Evolutionary conservation across 2,329 filamentous ascomycete genomes (phyloP), one percentile per base, ranked within the genome.

Genomic region (Dactylellina haptotyla): DNA sequence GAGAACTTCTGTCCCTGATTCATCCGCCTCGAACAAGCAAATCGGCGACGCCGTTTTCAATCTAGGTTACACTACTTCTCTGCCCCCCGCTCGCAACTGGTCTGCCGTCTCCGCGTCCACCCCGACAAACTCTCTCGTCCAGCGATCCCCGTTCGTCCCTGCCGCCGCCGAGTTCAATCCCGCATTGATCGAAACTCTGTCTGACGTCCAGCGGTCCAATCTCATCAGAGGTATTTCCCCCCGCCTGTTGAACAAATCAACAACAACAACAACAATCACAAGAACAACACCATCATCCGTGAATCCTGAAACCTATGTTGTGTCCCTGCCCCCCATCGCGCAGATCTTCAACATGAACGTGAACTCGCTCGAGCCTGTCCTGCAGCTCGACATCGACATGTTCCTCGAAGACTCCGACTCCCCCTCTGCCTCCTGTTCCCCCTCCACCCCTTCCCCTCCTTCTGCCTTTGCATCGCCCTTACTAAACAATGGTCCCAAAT

Each of bases 171-270:
- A 73, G 28, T 66, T 66, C 30, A 66, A 73, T 45, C 69, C 69
- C 23, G 69, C 69, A 25, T 58, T 73, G 25, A 73, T 73, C 30
- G 69, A 73, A 37, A 18, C 69, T 51, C 56, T 73, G 8, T 66
- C 69, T n/a, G 61, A 73, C 69, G 39, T 34, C 41, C 69, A 73
- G 4, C 28, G 69, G 26, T 18, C 34, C 25, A 26, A 56, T 50
- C 69, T 73, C 16, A 62, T 73, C 48, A 37, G 69, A 73, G 69
- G 69, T 73, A 73, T 48, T 73, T 73, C 57, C 16, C 8, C 43
- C 37, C 41, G n/a, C 23, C 48, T 57, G 41, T 30, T n/a, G n/a
- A n/a, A n/a, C 25, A 2, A 2, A 14, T 50, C 46, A n/a, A n/a
- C 46, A 10, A 12, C 20, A 18, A 20, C 43, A 23, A 20, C 20